Evolutionary conservation across 257 asterid genomes (phyloP), one percentile per base, ranked within the genome.

Genomic region (Cinchona pubescens): DNA sequence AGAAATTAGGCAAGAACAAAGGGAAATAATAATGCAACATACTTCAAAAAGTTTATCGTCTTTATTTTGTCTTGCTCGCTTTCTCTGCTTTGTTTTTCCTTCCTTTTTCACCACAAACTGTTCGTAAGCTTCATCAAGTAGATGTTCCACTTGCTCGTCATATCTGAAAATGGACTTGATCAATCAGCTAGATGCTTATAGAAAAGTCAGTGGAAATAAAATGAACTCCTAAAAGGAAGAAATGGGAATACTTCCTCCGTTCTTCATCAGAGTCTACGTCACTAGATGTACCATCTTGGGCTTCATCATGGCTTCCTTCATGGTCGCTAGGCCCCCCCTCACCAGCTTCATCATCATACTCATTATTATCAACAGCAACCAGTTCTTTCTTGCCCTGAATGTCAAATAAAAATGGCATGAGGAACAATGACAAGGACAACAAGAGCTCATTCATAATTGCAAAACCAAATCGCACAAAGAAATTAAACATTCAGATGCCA

Each of bases 251-350:
- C 98, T 97, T 80, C 58, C 70, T 84, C 32, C 86, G 83, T 83
- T 95, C 98, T 78, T 95, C 99, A 75, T 93, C 99, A 35, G 99
- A 86, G 80, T 92, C 99, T 66, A 86, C 61, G 82, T 93, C 97
- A 79, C 97, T 90, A 55, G 87, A 71, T 42, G 80, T 37, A 75
- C 69, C 66, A 35, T 81, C 91, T 75, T 87, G 84, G 66, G 75
- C 79, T 73, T 85, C 92, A 42, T 70, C 87, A 3, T 75, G 67
- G 79, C 85, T 81, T 71, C 67, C 89, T 46, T 88, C 97, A 37
- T 87, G 84, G 35, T 87, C 99, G 75, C 92, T 91, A 42, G 81
- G 65, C 53, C 81, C 79, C 23, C 78, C 67, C 76, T 83, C 93
- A 73, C 88, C 88, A 81, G 83, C 86, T 82, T 85, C 94, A 67